Conservation (phyloP, 2,329 filamentous ascomycete species). For the Neofusicoccum parvum region DNA sequence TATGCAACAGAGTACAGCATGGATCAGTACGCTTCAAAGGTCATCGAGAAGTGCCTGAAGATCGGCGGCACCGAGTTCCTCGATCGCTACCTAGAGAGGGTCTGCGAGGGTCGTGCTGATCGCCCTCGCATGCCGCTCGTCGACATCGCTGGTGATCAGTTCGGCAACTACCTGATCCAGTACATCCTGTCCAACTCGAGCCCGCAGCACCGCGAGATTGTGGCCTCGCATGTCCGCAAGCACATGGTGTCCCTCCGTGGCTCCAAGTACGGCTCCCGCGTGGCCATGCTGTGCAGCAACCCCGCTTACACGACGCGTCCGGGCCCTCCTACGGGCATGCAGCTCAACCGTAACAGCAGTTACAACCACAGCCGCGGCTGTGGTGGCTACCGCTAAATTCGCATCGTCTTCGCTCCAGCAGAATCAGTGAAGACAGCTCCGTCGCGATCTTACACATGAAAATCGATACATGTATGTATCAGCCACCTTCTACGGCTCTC, state of each 20-base stretch:
- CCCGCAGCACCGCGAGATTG: conserved; percentile 86
- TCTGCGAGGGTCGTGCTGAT: conserved; percentile 87
- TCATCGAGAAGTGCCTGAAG: conserved; percentile 98
- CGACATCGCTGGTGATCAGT: conserved; percentile 97
- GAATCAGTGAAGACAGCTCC: not conserved
- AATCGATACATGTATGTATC: conserved; percentile 20
- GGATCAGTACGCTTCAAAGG: conserved; percentile 98
- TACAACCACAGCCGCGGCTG: conserved; percentile 30
- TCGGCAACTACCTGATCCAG: conserved; percentile 97
- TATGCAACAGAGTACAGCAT: conserved; percentile 97
- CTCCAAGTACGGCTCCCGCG: conserved; percentile 96
- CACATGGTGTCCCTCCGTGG: conserved; percentile 99
- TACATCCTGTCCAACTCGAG: conserved; percentile 91
- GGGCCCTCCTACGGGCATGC: conserved; percentile 72
- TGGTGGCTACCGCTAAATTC: conserved; percentile 14
- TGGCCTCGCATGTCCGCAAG: conserved; percentile 93
- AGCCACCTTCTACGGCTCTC: conserved; percentile 14
- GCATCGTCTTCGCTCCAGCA: conserved; percentile 3
- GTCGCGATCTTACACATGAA: conserved; percentile 17
- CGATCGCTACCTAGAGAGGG: conserved; percentile 86
- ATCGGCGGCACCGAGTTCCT: conserved; percentile 91
- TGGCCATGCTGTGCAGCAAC: conserved; percentile 98
- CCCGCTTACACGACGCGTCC: conserved; percentile 86
- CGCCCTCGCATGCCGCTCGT: conserved; percentile 95
- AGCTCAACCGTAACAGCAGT: conserved; percentile 37